These are phyloP conservation scores for Skeletonema marinoi DNA, from an alignment of 108 stramenopile species.

Conservation along the genomic window DNA sequence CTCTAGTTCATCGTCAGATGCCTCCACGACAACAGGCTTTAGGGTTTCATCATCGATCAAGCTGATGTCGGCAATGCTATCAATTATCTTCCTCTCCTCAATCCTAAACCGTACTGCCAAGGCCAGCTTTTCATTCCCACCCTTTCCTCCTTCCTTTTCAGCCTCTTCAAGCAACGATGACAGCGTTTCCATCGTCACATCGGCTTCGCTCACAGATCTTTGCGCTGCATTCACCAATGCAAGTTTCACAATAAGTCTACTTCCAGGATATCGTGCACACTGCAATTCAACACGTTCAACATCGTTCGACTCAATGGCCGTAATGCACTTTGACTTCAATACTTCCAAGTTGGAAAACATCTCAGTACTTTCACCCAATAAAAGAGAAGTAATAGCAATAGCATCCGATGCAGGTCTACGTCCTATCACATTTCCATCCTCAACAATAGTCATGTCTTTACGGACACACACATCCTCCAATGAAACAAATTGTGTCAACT, in stretches of 20 bases:
- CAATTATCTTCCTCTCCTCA: conserved; percentile 50
- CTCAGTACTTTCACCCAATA: conserved; percentile 7
- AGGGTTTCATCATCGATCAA: background rate
- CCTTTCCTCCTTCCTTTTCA: background rate
- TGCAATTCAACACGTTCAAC: conserved; percentile 21
- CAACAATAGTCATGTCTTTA: conserved; percentile 24
- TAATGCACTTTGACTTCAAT: conserved; percentile 24
- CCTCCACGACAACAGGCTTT: background rate
- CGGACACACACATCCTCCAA: conserved; percentile 45
- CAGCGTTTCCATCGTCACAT: background rate
- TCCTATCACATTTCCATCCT: conserved; percentile 34
- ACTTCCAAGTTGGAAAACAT: background rate
- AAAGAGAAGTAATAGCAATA: conserved; percentile 25
- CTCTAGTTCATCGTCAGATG: conserved; percentile 20
- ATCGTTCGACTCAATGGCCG: conserved; percentile 37
- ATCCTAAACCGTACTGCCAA: conserved; percentile 56
- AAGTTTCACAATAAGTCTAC: conserved; percentile 11
- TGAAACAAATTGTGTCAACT: background rate
- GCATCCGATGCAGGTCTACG: conserved; percentile 46
- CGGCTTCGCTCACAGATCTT: background rate
- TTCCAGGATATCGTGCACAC: conserved; percentile 49
- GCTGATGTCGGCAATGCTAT: conserved; percentile 1
- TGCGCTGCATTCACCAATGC: conserved; percentile 29
- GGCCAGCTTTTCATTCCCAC: conserved; percentile 7
- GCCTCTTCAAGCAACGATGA: conserved; percentile 17